phyloP scores from a whole-genome alignment of 129 eudicot species.

The Flaveria linearis region DNA sequence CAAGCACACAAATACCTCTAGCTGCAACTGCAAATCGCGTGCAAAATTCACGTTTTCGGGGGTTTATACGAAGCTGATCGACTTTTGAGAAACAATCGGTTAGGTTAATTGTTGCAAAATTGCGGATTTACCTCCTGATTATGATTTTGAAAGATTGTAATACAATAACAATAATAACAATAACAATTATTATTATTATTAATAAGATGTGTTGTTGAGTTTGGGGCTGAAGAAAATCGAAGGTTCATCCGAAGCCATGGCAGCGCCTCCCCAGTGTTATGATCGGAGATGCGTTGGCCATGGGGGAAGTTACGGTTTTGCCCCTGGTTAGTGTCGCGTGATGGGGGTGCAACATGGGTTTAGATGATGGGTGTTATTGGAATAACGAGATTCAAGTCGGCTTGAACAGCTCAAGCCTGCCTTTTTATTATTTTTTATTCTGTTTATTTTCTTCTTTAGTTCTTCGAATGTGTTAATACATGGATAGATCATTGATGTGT shows the following conservation, averaged over 20 bases:
- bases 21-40: slow-evolving; percentile 33
- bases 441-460: slow-evolving; percentile 10
- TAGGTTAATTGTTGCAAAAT: slow-evolving; percentile 23
- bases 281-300: slow-evolving; percentile 54
- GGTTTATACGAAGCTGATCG: slow-evolving; percentile 40
- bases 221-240: slow-evolving; percentile 34
- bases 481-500: background rate
- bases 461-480: background rate
- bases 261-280: slow-evolving; percentile 46
- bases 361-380: slow-evolving; percentile 37
- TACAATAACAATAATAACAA: slow-evolving; percentile 12
- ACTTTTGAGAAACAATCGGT: slow-evolving; percentile 18
- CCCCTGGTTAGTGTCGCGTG: slow-evolving; percentile 32
- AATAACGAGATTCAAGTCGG: slow-evolving; percentile 40
- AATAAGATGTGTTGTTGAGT: slow-evolving; percentile 35
- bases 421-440: background rate
- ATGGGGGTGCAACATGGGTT: slow-evolving; percentile 20
- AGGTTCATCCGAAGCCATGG: slow-evolving; percentile 53
- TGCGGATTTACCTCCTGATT: slow-evolving; percentile 18
- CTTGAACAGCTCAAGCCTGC: slow-evolving; percentile 41
- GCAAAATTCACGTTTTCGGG: slow-evolving; percentile 26
- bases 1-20: slow-evolving; percentile 28
- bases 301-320: slow-evolving; percentile 21
- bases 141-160: slow-evolving; percentile 26
- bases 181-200: background rate